Base-by-base conservation (phyloP, 148 eudicot species). In the Suaeda aralocaspica region DNA sequence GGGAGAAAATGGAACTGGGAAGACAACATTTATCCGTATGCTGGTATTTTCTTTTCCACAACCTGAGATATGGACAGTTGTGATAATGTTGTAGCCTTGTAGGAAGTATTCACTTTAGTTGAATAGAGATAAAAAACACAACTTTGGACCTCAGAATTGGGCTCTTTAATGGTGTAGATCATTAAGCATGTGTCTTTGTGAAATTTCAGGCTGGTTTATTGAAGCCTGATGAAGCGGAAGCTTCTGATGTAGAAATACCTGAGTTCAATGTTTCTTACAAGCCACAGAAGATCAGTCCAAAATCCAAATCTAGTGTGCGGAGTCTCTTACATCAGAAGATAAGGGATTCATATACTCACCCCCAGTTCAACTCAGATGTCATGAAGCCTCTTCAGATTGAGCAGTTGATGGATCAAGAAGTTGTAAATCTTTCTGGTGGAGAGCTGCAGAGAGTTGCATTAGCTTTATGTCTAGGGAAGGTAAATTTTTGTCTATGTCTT, bases 1-100 rank as follows among this genome's bases (percentile, higher is more conserved):
- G 79, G 98, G 98, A 62, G 98, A 93, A 86, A 93, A 93, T 78
- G 98, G 96, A 72, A 93, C 95, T 0, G 96, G 98, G 63, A 93
- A 93, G 86, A 93, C 98, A 3, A 90, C 98, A 56, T 90, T 93
- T 72, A 90, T 90, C 39, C 84, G 96, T 59, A 87, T 93, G 92
- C 95, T 90, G 96, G 98, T 93, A 89, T 46, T 45, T 29, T 30
- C 57, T 73, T 59, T 57, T 30, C 59, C n/a, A 14, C 26, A 22
- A 25, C 22, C 22, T 59, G 50, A 67, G n/a, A 19, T 21, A 13
- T 66, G 34, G 56, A 45, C 25, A 46, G 25, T 18, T 73, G 26
- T 51, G 64, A 56, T 2, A 28, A 29, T 28, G 13, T 9, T 36
- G 22, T 4, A 1, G 26, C n/a, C 7, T 9, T 36, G 22, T 4